These are phyloP conservation scores for Penicillium glabrum DNA, from an alignment of 2,329 filamentous ascomycete species.

Conservation along the genomic window DNA sequence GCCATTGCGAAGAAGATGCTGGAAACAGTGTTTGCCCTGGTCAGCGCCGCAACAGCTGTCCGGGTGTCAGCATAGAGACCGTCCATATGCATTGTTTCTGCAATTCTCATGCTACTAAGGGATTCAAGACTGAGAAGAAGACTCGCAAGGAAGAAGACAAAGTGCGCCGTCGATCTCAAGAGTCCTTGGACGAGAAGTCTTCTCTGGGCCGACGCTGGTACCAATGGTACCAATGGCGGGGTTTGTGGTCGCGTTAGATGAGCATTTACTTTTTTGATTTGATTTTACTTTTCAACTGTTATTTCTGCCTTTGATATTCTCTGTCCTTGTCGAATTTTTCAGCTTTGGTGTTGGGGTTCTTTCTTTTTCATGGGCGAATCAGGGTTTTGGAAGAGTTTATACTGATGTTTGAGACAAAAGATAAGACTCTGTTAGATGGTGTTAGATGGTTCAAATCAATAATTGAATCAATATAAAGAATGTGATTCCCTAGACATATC, in stretches of 20 bases:
- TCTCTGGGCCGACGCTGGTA: constrained; percentile 22
- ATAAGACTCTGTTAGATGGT: not conserved
- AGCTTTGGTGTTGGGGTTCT: constrained; percentile 19
- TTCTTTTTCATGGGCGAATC: not conserved
- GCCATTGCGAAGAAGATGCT: constrained; percentile 38
- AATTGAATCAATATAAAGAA: not conserved
- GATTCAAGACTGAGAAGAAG: constrained; percentile 34
- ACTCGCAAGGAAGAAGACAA: constrained; percentile 25
- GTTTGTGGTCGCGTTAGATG: constrained; percentile 23
- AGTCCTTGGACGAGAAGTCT: constrained; percentile 27
- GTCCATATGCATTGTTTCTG: constrained; percentile 43
- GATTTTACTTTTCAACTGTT: constrained; percentile 2
- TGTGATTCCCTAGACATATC: constrained; percentile 2
- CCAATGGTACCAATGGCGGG: constrained; percentile 33
- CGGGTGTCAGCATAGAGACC: constrained; percentile 33
- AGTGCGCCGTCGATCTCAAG: constrained; percentile 20
- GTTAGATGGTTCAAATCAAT: not conserved
- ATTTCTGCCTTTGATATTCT: not conserved
- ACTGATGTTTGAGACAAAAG: not conserved
- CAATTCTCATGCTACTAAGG: constrained; percentile 33
- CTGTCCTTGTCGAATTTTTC: constrained; percentile 3
- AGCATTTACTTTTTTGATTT: not conserved
- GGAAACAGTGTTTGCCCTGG: constrained; percentile 31
- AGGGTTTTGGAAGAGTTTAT: not conserved
- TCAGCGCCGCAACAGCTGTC: constrained; percentile 28